Percentiles rank a stretch among this genome's conserved stretches.
phyloP scores from a whole-genome alignment of 2,329 filamentous ascomycete species.

The Mycocentrospora acerina region DNA sequence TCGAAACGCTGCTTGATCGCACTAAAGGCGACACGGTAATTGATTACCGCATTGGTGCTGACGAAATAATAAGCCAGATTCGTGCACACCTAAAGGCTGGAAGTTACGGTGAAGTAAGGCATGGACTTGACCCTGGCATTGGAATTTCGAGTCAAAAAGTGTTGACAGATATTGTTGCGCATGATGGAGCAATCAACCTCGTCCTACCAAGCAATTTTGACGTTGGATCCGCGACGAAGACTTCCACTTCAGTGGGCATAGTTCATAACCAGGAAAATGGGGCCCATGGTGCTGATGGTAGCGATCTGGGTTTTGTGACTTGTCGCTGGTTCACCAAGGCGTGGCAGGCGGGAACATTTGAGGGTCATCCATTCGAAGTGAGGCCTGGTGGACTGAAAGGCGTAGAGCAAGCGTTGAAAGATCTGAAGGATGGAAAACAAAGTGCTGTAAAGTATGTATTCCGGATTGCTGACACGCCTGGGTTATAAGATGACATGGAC shows the following conservation, averaged over 20 bases:
- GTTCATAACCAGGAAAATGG: not conserved
- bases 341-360: slow-evolving; percentile 50
- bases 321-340: slow-evolving; percentile 44
- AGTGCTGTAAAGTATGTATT: slow-evolving; percentile 64
- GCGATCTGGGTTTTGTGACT: not conserved
- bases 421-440: slow-evolving; percentile 59
- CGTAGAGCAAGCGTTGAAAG: slow-evolving; percentile 52
- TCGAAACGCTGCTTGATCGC: slow-evolving; percentile 35
- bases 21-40: slow-evolving; percentile 42
- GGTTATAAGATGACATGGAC: too few relatives aligned
- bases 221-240: not conserved
- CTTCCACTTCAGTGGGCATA: too few relatives aligned
- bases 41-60: slow-evolving; percentile 57
- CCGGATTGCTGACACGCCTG: slow-evolving; percentile 36
- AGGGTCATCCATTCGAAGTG: slow-evolving; percentile 50
- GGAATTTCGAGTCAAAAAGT: not conserved
- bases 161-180: not conserved
- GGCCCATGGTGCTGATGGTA: too few relatives aligned
- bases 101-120: not conserved
- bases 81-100: not conserved
- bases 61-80: slow-evolving; percentile 17
- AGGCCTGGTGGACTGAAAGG: slow-evolving; percentile 54
- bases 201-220: not conserved
- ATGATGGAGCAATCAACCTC: not conserved
- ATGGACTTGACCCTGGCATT: not conserved